Conservation (phyloP, 75 land plant genomes). For the Isoetes taiwanensis region DNA sequence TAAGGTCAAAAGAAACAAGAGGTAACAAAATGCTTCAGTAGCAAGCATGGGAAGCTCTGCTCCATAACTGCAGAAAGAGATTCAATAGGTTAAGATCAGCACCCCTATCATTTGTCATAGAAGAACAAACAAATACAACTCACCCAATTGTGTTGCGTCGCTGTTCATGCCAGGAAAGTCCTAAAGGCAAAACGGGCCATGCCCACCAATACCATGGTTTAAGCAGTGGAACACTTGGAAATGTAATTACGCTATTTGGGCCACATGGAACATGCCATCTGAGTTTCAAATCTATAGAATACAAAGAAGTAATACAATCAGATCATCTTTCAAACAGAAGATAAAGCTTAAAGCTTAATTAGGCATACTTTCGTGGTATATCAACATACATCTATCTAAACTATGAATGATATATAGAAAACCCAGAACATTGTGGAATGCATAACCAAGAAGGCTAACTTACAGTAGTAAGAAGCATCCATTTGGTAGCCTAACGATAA, state of each 20-base stretch:
- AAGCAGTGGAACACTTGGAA: constrained; percentile 31
- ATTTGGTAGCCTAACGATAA: constrained; percentile 35
- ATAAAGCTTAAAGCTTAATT: too few species aligned
- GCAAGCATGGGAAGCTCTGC: constrained; percentile 44
- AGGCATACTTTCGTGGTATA: too few species aligned
- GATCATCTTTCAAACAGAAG: too few species aligned
- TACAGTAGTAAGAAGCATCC: constrained; percentile 38
- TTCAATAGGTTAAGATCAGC: not conserved
- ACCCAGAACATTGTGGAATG: not conserved
- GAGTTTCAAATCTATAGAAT: constrained; percentile 26
- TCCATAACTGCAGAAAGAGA: constrained; percentile 41
- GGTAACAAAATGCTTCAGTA: constrained; percentile 35
- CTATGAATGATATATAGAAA: not conserved
- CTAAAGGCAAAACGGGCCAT: constrained; percentile 39
- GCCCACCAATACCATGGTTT: constrained; percentile 57
- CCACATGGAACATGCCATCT: constrained; percentile 42
- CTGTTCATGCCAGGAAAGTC: constrained; percentile 36
- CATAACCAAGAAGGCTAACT: constrained; percentile 3
- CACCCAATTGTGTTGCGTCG: constrained; percentile 32
- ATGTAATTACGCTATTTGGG: constrained; percentile 38
- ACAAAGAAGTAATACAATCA: not conserved
- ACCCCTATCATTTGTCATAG: not conserved
- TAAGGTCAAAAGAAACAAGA: constrained; percentile 16
- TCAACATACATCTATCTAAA: not conserved
- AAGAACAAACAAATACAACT: not conserved